Evolutionary conservation across 75 land plant species (phyloP), one percentile per base, ranked within the genome.

Genomic region (Isoetes taiwanensis): DNA sequence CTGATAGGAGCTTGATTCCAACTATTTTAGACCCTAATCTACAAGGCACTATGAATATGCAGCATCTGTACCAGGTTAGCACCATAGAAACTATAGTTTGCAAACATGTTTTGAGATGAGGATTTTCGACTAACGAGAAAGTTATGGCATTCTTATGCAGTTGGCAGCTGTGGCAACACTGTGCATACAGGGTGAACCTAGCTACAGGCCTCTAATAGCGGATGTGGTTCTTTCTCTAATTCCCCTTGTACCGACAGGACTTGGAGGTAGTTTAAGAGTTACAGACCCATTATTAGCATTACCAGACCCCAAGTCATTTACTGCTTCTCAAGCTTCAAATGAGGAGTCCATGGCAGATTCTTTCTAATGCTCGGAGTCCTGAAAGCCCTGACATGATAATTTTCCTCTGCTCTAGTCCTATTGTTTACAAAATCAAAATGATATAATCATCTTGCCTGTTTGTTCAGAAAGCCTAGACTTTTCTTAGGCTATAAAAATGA

Each of bases 181-280:
- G 50, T 46, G 50, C n/a, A 23, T 46, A n/a, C 50, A 46, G 25
- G 19, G 21, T 19, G 50, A 8, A 23, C 50, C 50, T 5, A 46
- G 50, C 23, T 46, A 46, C n/a, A 46, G 50, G 50, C 50, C 50
- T 19, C 16, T 46, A 6, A 46, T 46, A 6, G 50, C 50, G 50
- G 50, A 46, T 16, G 50, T 46, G 16, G 50, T 46, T 5, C 16
- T 19, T 16, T 46, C 50, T 4, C n/a, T 46, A 8, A 46, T 46
- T n/a, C 50, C 50, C 8, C 50, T 46, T 8, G 50, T 46, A 19
- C 50, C 50, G 19, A 46, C 23, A 6, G 50, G 25, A 23, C 50
- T 46, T 5, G 50, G 50, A 46, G 50, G 50, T 5, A 46, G 21
- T 19, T 46, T 46, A n/a, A 19, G 50, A 6, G 50, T 16, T 46